Base-by-base conservation (phyloP, 1,139 yeast species). In the Candida sp. region DNA sequence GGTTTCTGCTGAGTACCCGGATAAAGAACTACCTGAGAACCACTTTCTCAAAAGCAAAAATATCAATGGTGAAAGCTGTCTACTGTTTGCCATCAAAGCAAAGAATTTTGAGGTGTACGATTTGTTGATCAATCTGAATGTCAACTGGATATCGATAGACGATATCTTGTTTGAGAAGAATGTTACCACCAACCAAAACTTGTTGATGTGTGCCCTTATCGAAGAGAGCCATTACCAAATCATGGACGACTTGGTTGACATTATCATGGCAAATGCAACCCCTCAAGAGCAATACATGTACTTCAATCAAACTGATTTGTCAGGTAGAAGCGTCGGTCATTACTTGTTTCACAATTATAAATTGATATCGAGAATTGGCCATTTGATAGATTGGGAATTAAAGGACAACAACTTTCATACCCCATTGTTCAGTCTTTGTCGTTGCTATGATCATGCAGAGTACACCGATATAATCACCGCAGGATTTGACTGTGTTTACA, bases 391-490 rank as follows among this genome's bases (percentile, higher is more conserved):
- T 59, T 94, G 98, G 98, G 80, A 75, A 32, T 63, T 70, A n/a
- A 79, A 79, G 48, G 98, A 94, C 61, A 56, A 61, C 22, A 84
- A 81, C 54, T 85, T 86, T 0, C 91, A 90, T 57, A 90, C 98
- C 0, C 97, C 98, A 0, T 69, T 93, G 11, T 85, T 89, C 66
- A 81, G 90, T 5, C 67, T 90, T 4, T 84, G 91, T 58, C 73
- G 97, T 46, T 85, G 94, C 56, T 93, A 93, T 67, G 98, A 93
- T 63, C 94, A 90, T 58, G 70, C 81, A 0, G 68, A 83, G 28
- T 93, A 93, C 63, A 66, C 73, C 1, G 65, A 64, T 2, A 66
- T 92, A 59, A 67, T 90, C 3, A 55, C 62, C 11, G 65, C 63
- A 3, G 83, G 85, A 0, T 78, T 88, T 50, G 57, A 65, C 0